Percentiles rank a stretch among this genome's conserved stretches.
phyloP scores from a whole-genome alignment of 441 rosid genomes.

The Pelargonium hybrid region DNA sequence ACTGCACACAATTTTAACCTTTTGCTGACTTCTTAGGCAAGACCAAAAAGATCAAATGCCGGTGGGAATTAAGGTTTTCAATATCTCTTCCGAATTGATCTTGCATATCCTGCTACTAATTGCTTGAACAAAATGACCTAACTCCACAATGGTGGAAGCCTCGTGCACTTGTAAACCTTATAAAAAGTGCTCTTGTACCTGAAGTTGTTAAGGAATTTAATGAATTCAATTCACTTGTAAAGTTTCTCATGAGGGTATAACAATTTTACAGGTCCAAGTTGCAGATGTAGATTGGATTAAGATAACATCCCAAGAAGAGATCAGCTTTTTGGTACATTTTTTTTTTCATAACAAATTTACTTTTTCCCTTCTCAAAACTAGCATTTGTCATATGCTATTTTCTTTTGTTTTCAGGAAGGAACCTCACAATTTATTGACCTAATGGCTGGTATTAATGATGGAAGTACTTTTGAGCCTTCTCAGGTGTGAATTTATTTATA shows the following conservation, averaged over 20 bases:
- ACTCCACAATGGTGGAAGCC: too few relatives aligned
- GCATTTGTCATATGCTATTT: conserved; percentile 16
- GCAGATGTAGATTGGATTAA: conserved; percentile 93
- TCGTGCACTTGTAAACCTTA: too few relatives aligned
- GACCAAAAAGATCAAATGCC: background rate
- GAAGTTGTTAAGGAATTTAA: background rate
- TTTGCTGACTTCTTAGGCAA: background rate
- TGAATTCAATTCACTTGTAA: background rate
- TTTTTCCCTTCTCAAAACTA: conserved; percentile 12
- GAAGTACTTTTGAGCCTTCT: conserved; percentile 55
- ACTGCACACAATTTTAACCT: background rate
- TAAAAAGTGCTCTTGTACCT: background rate
- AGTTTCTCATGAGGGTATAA: conserved; percentile 16
- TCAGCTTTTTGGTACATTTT: conserved; percentile 71
- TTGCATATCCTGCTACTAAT: background rate
- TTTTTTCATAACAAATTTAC: background rate
- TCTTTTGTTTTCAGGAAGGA: conserved; percentile 61
- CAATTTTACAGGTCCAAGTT: conserved; percentile 63
- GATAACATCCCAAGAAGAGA: conserved; percentile 60
- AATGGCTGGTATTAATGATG: conserved; percentile 61
- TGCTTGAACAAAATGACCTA: background rate
- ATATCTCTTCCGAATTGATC: conserved; percentile 1
- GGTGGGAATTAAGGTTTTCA: background rate
- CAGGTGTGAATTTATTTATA: conserved; percentile 47
- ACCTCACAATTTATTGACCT: conserved; percentile 44